These are phyloP conservation scores for Hyaloscypha variabilis DNA, from an alignment of 495 filamentous ascomycete genomes.

Conservation along the genomic window DNA sequence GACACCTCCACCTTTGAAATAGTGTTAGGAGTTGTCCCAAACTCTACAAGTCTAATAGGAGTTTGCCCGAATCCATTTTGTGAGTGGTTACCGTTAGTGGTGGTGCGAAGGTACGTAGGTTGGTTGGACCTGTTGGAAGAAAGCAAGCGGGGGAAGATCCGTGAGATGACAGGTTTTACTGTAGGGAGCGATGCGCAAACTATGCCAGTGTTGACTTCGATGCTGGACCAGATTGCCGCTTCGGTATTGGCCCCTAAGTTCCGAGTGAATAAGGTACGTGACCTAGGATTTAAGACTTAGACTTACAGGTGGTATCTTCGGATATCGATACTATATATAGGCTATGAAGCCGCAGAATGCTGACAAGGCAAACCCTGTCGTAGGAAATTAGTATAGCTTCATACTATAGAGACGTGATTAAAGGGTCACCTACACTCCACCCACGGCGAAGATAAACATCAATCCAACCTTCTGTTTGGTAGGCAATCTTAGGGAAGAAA, in stretches of 20 bases:
- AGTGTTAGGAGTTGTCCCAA: too few species aligned
- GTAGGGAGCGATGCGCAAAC: constrained; percentile 35
- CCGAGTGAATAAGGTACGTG: background rate
- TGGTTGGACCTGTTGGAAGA: too few species aligned
- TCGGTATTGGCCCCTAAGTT: constrained; percentile 19
- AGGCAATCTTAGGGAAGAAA: constrained; percentile 53
- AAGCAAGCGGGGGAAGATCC: background rate
- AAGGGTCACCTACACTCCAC: constrained; percentile 34
- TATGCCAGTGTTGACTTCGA: constrained; percentile 37
- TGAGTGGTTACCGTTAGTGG: too few species aligned
- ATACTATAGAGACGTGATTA: background rate
- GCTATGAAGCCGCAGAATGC: constrained; percentile 47
- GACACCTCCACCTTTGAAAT: too few species aligned
- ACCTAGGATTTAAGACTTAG: constrained; percentile 17
- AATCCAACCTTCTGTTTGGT: constrained; percentile 54
- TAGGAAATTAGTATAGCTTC: background rate
- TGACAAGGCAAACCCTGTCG: constrained; percentile 13
- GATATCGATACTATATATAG: constrained; percentile 40
- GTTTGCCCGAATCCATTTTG: too few species aligned
- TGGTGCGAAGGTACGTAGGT: too few species aligned
- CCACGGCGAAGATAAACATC: constrained; percentile 56
- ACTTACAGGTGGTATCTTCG: constrained; percentile 38
- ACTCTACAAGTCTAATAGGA: too few species aligned
- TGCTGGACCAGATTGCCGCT: constrained; percentile 36
- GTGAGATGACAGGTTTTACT: constrained; percentile 29